A percentile compares a stretch with the other conserved stretches of the same genome.
Evolutionary conservation across 805 yeast genomes (phyloP).

Genomic region (Wickerhamiella galacta): DNA sequence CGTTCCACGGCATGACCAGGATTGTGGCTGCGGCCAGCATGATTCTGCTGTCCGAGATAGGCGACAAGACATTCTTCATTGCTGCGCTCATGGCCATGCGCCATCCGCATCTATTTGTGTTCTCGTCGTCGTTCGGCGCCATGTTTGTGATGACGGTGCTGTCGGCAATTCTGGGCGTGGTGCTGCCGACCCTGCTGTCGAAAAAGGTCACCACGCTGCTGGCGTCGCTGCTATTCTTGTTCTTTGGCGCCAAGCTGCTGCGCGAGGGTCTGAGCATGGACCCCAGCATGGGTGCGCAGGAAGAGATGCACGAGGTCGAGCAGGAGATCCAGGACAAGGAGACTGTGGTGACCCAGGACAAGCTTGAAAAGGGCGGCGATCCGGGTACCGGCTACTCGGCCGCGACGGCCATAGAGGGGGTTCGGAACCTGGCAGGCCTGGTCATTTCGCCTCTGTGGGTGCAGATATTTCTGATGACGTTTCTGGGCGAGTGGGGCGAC

Average conservation of each 20-base stretch:
- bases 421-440: conserved; percentile 40
- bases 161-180: conserved; percentile 82
- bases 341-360: conserved; percentile 28
- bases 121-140: conserved; percentile 72
- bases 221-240: conserved; percentile 55
- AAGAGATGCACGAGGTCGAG: conserved; percentile 92
- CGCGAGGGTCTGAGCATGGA: conserved; percentile 69
- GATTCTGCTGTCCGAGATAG: conserved; percentile 92
- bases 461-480: conserved; percentile 89
- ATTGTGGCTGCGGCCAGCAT: conserved; percentile 71
- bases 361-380: conserved; percentile 21
- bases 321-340: conserved; percentile 65
- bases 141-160: conserved; percentile 80
- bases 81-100: conserved; percentile 99
- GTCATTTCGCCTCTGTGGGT: conserved; percentile 80
- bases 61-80: conserved; percentile 91
- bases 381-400: background rate
- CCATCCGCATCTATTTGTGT: conserved; percentile 68
- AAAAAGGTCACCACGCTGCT: conserved; percentile 61
- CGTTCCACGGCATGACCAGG: conserved; percentile 25
- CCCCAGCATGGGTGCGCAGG: conserved; percentile 59
- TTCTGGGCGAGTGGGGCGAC: conserved; percentile 98
- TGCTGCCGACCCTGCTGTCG: conserved; percentile 71
- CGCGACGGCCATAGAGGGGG: conserved; percentile 20
- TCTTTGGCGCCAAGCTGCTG: conserved; percentile 27